Evolutionary conservation across 768 basidiomycete genomes (phyloP).

Genomic region (Xerocomellus amylosporus): DNA sequence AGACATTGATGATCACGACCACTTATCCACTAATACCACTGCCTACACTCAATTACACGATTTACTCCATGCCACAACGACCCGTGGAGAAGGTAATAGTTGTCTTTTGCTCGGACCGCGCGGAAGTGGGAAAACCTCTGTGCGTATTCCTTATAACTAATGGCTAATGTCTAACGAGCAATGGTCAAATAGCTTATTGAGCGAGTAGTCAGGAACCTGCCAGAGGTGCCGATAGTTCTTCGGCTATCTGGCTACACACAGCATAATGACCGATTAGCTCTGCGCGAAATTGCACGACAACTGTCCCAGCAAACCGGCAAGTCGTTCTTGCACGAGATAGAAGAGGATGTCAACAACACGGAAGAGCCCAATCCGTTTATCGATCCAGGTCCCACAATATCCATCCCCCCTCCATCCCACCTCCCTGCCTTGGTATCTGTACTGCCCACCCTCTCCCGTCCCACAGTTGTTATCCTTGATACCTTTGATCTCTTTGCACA

Average conservation of each 20-base stretch:
- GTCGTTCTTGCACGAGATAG: constrained; percentile 42
- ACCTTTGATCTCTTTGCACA: constrained; percentile 91
- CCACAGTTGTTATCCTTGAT: constrained; percentile 82
- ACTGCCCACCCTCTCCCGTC: constrained; percentile 75
- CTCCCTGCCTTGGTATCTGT: constrained; percentile 72
- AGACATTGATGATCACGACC: constrained; percentile 33
- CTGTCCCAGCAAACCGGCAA: constrained; percentile 73
- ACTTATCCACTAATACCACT: constrained; percentile 44
- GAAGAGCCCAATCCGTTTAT: constrained; percentile 51
- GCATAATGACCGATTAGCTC: constrained; percentile 81
- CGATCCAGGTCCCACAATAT: constrained; percentile 33
- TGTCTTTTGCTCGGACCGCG: constrained; percentile 83
- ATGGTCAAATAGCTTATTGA: constrained; percentile 52
- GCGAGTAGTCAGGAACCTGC: constrained; percentile 46
- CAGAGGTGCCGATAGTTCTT: constrained; percentile 63
- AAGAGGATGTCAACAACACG: constrained; percentile 30
- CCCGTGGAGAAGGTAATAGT: constrained; percentile 88
- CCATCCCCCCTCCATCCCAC: constrained; percentile 64
- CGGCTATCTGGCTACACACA: constrained; percentile 86
- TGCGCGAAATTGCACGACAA: constrained; percentile 89
- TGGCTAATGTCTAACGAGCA: constrained; percentile 1
- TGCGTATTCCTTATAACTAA: constrained; percentile 29
- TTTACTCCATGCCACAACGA: constrained; percentile 69
- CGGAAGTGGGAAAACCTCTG: constrained; percentile 83
- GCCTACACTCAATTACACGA: constrained; percentile 58